Evolutionary conservation across 2,329 filamentous ascomycete species (phyloP).

Genomic region (Colletotrichum sp.): DNA sequence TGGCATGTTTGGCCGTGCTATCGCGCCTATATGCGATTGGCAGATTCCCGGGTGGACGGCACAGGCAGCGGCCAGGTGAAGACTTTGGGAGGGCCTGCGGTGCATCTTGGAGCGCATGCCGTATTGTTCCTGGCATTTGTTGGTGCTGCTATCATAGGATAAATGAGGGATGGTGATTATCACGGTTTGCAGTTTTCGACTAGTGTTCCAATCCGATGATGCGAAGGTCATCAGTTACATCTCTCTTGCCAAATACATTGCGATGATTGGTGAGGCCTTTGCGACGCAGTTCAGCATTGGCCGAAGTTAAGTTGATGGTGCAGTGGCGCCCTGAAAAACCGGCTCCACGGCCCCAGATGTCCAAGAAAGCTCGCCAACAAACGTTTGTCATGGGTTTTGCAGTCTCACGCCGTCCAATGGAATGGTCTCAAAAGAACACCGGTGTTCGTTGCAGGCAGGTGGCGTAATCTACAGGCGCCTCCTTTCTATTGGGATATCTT

Average conservation of each 20-base stretch:
- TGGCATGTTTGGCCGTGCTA: conserved; percentile 56
- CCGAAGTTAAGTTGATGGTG: neutral
- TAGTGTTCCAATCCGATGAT: neutral
- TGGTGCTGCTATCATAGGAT: conserved; percentile 23
- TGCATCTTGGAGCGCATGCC: conserved; percentile 51
- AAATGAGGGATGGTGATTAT: neutral
- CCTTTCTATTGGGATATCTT: conserved; percentile 16
- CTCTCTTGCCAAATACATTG: neutral
- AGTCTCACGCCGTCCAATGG: neutral
- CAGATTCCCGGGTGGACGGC: conserved; percentile 18
- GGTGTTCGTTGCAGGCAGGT: neutral
- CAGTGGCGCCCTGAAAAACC: neutral
- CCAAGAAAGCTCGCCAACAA: neutral
- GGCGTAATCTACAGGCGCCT: neutral
- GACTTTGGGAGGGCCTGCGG: conserved; percentile 48
- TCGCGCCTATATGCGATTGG: conserved; percentile 44
- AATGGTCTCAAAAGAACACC: neutral
- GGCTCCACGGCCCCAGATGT: neutral
- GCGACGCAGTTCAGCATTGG: neutral
- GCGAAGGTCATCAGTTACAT: neutral
- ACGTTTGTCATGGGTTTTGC: neutral
- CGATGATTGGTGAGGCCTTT: neutral
- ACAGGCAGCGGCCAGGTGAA: conserved; percentile 18
- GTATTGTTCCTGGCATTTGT: conserved; percentile 41
- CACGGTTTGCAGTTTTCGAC: neutral